Evolutionary conservation across 345 rosid genomes (phyloP), one percentile per base, ranked within the genome.

Genomic region (Citrus hindsii): DNA sequence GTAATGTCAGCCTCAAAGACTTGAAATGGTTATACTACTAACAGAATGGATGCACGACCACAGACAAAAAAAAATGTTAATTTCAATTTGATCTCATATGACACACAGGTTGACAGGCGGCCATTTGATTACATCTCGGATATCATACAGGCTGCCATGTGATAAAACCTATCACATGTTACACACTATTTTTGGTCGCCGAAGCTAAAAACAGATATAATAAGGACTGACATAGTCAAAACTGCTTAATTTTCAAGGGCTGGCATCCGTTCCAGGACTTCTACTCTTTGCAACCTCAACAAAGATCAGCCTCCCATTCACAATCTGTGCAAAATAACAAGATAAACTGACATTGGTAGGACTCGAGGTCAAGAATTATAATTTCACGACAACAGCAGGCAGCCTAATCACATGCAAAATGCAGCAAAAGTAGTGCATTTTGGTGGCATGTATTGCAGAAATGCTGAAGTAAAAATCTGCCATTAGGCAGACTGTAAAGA

Each of bases 221-320:
- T n/a, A 1, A 14, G 6, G 9, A 30, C 16, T 14, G 27, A 5
- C 18, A 6, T 12, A 0, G 27, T 42, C 30, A 33, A 35, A 19
- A 40, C 16, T 72, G 64, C 6, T 37, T 24, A 28, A 22, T 18
- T 63, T 58, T 76, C 64, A 69, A 30, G 58, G 18, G 71, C 71
- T 73, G 1, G 75, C 51, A 70, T 74, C 76, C 0, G 56, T 75
- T 30, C 63, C 76, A 25, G 71, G 67, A 19, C 61, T 37, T 16
- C 33, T 73, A 55, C 61, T 70, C 62, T 88, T 86, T 12, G 84
- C 90, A 67, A 76, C 78, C 84, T 90, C 92, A 6, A 88, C 91
- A 30, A 84, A 86, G 68, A 87, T 84, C 35, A 86, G 79, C 72
- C 85, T 82, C 48, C 87, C 87, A 53, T 83, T 33, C 32, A 88